phyloP scores from a whole-genome alignment of 179 eudicot genomes.

The Beta lomatogona region DNA sequence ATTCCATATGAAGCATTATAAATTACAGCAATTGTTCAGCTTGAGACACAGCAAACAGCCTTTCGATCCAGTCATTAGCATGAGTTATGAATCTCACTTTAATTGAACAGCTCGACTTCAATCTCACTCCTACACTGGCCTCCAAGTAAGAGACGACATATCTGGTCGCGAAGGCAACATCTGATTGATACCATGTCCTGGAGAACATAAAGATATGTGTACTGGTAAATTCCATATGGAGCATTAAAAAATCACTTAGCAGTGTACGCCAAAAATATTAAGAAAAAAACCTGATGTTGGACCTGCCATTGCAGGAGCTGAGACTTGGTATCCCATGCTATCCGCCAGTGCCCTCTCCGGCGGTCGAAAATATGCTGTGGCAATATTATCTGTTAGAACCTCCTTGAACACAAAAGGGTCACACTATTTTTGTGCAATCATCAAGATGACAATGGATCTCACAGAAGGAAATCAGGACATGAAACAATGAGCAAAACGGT shows the following conservation, averaged over 20 bases:
- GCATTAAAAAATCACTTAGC: background rate
- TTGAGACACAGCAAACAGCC: constrained; percentile 13
- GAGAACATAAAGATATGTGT: background rate
- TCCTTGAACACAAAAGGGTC: constrained; percentile 3
- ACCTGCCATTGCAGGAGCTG: constrained; percentile 45
- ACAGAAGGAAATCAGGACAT: background rate
- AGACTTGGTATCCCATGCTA: constrained; percentile 52
- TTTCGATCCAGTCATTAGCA: background rate
- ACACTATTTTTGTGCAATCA: background rate
- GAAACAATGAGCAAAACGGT: background rate
- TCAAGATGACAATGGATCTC: background rate
- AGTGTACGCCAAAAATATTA: background rate
- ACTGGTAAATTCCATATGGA: too few relatives aligned
- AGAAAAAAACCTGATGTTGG: constrained; percentile 54
- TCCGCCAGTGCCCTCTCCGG: constrained; percentile 50
- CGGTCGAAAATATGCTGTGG: constrained; percentile 65
- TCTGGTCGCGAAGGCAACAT: constrained; percentile 67
- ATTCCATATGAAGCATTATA: background rate
- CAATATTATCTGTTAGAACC: constrained; percentile 15
- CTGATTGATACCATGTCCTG: constrained; percentile 58
- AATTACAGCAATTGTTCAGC: background rate
- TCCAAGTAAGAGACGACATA: constrained; percentile 63
- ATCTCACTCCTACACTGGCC: constrained; percentile 53
- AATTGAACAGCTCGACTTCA: constrained; percentile 17
- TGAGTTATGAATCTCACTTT: constrained; percentile 35